Conservation (phyloP, 2,329 filamentous ascomycete genomes). For the Ophiostoma sp. region DNA sequence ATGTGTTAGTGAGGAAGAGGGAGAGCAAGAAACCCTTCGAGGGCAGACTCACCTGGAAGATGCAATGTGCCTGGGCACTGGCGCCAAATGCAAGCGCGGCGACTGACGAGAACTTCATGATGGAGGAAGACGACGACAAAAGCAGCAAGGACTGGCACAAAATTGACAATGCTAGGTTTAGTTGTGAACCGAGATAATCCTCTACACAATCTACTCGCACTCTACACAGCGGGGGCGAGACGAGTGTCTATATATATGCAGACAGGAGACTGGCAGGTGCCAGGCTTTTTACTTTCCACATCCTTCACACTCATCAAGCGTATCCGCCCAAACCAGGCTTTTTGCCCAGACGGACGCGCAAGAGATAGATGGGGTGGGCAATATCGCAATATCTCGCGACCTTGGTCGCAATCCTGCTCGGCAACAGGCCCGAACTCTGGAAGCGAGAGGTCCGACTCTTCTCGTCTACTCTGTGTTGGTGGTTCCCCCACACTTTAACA, state of each 20-base stretch:
- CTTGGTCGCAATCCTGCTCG: not conserved
- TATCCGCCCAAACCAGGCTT: not conserved
- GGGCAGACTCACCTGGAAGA: conserved; percentile 43
- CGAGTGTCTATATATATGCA: not conserved
- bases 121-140: not conserved
- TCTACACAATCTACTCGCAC: not conserved
- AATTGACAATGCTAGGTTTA: not conserved
- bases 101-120: conserved; percentile 24
- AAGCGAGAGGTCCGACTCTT: not conserved
- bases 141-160: not conserved
- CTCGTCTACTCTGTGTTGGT: not conserved
- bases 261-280: not conserved
- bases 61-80: conserved; percentile 44
- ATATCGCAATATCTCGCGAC: not conserved
- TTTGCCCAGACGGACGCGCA: not conserved
- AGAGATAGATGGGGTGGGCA: not conserved
- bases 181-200: not conserved
- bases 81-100: conserved; percentile 39
- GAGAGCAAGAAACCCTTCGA: not conserved
- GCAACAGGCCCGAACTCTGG: not conserved
- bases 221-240: not conserved
- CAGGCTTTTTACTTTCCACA: not conserved
- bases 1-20: not conserved
- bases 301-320: not conserved
- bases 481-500: not conserved